Percentiles rank a stretch among this genome's conserved stretches.
Evolutionary conservation across 2,329 filamentous ascomycete genomes (phyloP).

Genomic region (Sporothrix euskadiensis): DNA sequence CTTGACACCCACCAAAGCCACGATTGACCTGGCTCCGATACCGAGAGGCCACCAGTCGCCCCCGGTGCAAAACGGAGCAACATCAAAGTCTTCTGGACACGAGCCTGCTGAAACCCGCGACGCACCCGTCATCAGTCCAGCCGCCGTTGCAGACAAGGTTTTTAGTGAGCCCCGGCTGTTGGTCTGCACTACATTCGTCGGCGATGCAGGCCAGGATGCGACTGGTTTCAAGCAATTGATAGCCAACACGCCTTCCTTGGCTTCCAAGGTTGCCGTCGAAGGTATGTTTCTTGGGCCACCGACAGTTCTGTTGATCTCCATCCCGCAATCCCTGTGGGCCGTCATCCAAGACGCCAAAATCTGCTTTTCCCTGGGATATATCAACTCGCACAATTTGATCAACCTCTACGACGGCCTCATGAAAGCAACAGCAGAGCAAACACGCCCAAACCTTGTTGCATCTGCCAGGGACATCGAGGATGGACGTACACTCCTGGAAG

Average conservation of each 20-base stretch:
- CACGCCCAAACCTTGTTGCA: conserved; percentile 34
- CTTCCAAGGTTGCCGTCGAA: conserved; percentile 62
- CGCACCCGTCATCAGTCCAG: conserved; percentile 50
- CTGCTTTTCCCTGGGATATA: conserved; percentile 64
- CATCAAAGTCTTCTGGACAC: conserved; percentile 32
- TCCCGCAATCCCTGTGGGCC: conserved; percentile 64
- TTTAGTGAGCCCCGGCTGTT: conserved; percentile 65
- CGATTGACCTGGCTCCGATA: conserved; percentile 55
- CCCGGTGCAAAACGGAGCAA: conserved; percentile 31
- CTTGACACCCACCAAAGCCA: conserved; percentile 56
- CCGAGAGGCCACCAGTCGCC: conserved; percentile 39
- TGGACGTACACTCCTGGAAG: conserved; percentile 57
- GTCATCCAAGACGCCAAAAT: conserved; percentile 67
- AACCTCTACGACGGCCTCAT: conserved; percentile 63
- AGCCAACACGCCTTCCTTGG: conserved; percentile 57
- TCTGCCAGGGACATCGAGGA: conserved; percentile 58
- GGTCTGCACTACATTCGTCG: conserved; percentile 67
- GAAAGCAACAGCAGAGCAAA: conserved; percentile 42
- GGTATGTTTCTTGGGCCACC: conserved; percentile 68
- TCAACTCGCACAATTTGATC: conserved; percentile 68
- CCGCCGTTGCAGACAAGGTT: conserved; percentile 54
- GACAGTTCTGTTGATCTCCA: conserved; percentile 66
- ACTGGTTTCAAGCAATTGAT: conserved; percentile 66
- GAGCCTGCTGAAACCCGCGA: conserved; percentile 35
- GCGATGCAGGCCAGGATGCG: conserved; percentile 66